Conservation (phyloP, 352 stramenopile species). For the Phytophthora niederhauseri region DNA sequence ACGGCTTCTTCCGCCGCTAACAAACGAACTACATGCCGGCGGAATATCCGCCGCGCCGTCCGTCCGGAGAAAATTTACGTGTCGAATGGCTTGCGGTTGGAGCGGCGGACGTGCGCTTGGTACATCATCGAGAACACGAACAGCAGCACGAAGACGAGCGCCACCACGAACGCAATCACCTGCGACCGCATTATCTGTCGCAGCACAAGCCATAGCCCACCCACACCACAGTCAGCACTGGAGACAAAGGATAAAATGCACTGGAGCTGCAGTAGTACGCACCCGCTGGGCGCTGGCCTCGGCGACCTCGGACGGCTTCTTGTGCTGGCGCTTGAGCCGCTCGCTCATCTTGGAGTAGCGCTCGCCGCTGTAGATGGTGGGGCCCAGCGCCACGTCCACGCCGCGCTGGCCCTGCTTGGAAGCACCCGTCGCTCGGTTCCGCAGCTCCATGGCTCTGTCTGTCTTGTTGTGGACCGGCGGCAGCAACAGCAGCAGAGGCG, state of each 20-base stretch:
- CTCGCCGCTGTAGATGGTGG: conserved; percentile 84
- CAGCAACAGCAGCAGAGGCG: neutral
- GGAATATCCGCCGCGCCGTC: neutral
- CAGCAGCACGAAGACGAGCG: conserved; percentile 53
- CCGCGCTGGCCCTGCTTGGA: conserved; percentile 40
- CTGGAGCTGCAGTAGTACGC: conserved; percentile 5
- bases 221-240: neutral
- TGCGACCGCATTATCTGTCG: conserved; percentile 65
- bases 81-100: conserved; percentile 35
- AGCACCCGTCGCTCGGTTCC: conserved; percentile 50
- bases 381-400: conserved; percentile 65
- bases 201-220: neutral
- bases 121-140: conserved; percentile 69
- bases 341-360: conserved; percentile 87
- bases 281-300: conserved; percentile 48
- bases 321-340: conserved; percentile 76
- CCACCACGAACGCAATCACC: conserved; percentile 64
- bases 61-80: neutral
- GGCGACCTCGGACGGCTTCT: conserved; percentile 45
- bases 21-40: neutral
- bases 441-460: conserved; percentile 57
- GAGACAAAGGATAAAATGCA: neutral
- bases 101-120: conserved; percentile 42
- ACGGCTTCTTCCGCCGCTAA: conserved; percentile 23
- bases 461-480: neutral